Evolutionary conservation across 192 early-diverging fungal genomes (phyloP).

Genomic region (Rhizophagus prolifer): DNA sequence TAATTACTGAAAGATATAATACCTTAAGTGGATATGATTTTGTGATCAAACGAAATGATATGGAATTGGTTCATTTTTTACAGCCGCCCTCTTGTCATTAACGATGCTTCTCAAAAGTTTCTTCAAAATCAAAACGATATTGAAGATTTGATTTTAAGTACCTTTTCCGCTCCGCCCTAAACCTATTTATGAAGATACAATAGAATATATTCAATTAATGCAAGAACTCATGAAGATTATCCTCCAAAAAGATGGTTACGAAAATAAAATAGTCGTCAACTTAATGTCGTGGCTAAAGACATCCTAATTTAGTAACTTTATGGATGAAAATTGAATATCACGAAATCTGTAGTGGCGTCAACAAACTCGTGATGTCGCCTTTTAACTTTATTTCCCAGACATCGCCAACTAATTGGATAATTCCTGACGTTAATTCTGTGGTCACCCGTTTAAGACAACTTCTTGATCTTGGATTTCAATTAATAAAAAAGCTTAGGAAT

Average conservation of each 20-base stretch:
- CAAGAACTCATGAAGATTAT: too few species aligned
- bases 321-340: constrained; percentile 12
- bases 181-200: not conserved
- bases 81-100: not conserved
- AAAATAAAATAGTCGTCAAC: too few species aligned
- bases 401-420: not conserved
- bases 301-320: constrained; percentile 2
- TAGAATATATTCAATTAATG: not conserved
- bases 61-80: not conserved
- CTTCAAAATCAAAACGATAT: not conserved
- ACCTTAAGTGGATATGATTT: not conserved
- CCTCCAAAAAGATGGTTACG: too few species aligned
- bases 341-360: not conserved
- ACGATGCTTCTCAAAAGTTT: not conserved
- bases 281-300: too few species aligned
- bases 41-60: not conserved
- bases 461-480: too few species aligned
- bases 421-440: not conserved
- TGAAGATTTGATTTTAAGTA: not conserved
- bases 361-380: not conserved
- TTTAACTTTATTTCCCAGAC: not conserved
- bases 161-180: constrained; percentile 8
- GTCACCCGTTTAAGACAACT: not conserved
- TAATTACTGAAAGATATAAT: not conserved
- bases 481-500: too few species aligned